phyloP scores from a whole-genome alignment of 75 land plant genomes.

The Chamaecyparis obtusa region DNA sequence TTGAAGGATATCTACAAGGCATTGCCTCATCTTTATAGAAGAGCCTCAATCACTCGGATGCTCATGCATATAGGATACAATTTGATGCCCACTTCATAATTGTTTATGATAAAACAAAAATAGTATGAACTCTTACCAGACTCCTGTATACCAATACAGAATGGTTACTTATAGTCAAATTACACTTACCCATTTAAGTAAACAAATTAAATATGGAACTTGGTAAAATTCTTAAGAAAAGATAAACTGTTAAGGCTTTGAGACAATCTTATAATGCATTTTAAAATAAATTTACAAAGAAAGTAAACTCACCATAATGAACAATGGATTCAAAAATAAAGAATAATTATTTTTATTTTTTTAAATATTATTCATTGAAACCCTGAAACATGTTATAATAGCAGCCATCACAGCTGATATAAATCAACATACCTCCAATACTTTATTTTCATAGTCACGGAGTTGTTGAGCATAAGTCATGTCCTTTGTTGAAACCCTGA shows the following conservation, averaged over 20 bases:
- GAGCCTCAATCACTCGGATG: not conserved
- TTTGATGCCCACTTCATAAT: not conserved
- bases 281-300: not conserved
- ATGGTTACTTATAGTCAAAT: not conserved
- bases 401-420: not conserved
- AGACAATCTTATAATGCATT: not conserved
- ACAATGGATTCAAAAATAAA: not conserved
- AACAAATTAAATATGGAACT: not conserved
- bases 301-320: not conserved
- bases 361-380: not conserved
- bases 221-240: not conserved
- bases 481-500: conserved; percentile 92
- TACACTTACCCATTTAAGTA: not conserved
- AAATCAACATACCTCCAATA: conserved; percentile 70
- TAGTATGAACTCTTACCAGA: not conserved
- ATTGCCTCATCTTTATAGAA: not conserved
- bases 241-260: not conserved
- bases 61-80: not conserved
- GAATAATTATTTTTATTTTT: too few species aligned
- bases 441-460: conserved; percentile 85
- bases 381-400: not conserved
- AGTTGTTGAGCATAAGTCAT: conserved; percentile 97
- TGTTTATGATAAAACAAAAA: not conserved
- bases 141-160: not conserved
- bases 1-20: not conserved